Base-by-base conservation (phyloP, 2,329 filamentous ascomycete species). In the Monosporascus sp. region DNA sequence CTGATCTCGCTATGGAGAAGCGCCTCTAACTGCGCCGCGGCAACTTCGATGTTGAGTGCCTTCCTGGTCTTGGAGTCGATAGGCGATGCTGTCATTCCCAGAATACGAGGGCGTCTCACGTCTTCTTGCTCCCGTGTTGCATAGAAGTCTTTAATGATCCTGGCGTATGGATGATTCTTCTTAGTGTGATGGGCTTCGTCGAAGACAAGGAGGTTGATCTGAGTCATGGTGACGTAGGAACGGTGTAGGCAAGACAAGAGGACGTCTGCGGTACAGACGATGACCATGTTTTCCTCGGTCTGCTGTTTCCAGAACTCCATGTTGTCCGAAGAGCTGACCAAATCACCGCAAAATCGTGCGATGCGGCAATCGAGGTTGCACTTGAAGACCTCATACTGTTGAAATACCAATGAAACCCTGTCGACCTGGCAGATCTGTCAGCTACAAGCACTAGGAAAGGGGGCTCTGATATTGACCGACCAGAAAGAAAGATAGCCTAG, bases 131-230 rank as follows among this genome's bases (percentile, higher is more conserved):
- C 74, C 2, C 78, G 71, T 1, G 83, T 59, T 31, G 57, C 63
- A 64, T 97, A 97, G 61, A 90, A 91, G 54, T 96, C 88, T 62
- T 89, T 91, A 71, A 99, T 90, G 54, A 99, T 94, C 27, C 84
- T 81, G 20, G 93, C 90, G 66, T 96, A 99, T 0, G 90, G 81
- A 64, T 99, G 94, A 50, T 91, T 88, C 68, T 93, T 95, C 72
- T 99, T 99, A 0, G 93, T 85, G 65, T 97, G 94, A 64, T 99
- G 94, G 6, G 92, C 94, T 71, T 99, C 94, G 64, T 99, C 94
- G 60, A 99, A 96, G 55, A 97, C 85, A 38, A 99, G 76, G 1
- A 99, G 80, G 64, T 93, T 97, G 69, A 97, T 91, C 61, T 88
- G 83, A 19, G 83, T 75, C 74, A 99, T 96, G 9, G 71, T 81